Percentiles rank a stretch among this genome's conserved stretches.
Conservation (phyloP, 1,284 basidiomycete species). For the Pterulicium gracile region DNA sequence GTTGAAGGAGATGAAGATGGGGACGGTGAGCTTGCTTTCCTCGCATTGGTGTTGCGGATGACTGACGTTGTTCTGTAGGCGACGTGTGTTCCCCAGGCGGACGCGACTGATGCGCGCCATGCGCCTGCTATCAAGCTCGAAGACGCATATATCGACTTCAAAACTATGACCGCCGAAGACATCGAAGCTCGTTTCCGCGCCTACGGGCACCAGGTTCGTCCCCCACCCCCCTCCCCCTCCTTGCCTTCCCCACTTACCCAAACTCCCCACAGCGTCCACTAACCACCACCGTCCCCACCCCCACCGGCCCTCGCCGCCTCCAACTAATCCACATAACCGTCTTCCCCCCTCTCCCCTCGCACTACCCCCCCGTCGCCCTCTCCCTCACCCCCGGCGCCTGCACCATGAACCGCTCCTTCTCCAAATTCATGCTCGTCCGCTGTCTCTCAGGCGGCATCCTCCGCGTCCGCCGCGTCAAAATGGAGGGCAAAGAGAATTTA, state of each 20-base stretch:
- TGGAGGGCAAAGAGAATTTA: too few species aligned
- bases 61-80: constrained; percentile 24
- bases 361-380: constrained; percentile 9
- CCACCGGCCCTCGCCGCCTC: background rate
- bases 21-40: constrained; percentile 29
- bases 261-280: background rate
- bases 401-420: constrained; percentile 11
- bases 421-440: constrained; percentile 14
- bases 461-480: too few species aligned
- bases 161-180: constrained; percentile 39
- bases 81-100: constrained; percentile 31
- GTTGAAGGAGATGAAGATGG: constrained; percentile 48
- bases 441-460: too few species aligned
- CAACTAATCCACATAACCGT: background rate
- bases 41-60: background rate
- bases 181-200: constrained; percentile 56
- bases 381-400: constrained; percentile 9
- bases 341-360: background rate
- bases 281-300: background rate
- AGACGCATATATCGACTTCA: constrained; percentile 50
- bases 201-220: constrained; percentile 43
- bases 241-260: background rate
- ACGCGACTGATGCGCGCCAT: constrained; percentile 24
- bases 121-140: constrained; percentile 54
- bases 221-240: background rate